A percentile compares a stretch with the other conserved stretches of the same genome.
These are phyloP conservation scores for Pseudognaphalium luteoalbum DNA, from an alignment of 129 eudicot genomes.

Conservation along the genomic window DNA sequence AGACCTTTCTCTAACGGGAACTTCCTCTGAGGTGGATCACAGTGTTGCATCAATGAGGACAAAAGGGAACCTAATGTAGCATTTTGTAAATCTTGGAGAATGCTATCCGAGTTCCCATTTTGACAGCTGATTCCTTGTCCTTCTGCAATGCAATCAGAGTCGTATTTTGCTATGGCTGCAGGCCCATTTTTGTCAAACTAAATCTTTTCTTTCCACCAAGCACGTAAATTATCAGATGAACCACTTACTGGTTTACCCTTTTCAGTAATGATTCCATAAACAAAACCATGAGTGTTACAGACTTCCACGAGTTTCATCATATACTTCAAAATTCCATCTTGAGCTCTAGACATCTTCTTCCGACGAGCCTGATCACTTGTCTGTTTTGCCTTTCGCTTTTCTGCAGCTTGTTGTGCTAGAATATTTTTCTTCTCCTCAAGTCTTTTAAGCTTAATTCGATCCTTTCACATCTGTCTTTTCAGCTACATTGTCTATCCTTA, in stretches of 20 bases:
- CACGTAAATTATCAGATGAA: conserved; percentile 83
- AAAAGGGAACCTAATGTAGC: conserved; percentile 88
- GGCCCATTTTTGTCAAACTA: conserved; percentile 92
- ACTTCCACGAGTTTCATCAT: conserved; percentile 97
- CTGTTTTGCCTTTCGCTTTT: conserved; percentile 63
- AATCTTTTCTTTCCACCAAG: conserved; percentile 99
- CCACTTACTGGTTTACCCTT: conserved; percentile 95
- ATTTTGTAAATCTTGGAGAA: conserved; percentile 83
- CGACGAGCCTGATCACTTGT: conserved; percentile 80
- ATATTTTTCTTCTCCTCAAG: conserved; percentile 72
- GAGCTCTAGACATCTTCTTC: conserved; percentile 43
- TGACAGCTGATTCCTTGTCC: conserved; percentile 38
- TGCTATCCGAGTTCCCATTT: conserved; percentile 47
- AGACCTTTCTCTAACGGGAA: conserved; percentile 75
- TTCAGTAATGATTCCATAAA: conserved; percentile 69
- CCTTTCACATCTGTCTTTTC: conserved; percentile 95
- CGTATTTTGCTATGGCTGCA: conserved; percentile 74
- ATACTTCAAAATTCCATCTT: conserved; percentile 27
- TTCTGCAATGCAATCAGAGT: conserved; percentile 46
- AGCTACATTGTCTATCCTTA: conserved; percentile 39
- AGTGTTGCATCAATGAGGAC: conserved; percentile 73
- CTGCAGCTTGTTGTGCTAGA: conserved; percentile 67
- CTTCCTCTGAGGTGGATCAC: conserved; percentile 52
- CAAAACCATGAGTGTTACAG: conserved; percentile 54
- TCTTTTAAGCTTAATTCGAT: conserved; percentile 68